These are phyloP conservation scores for Nigrospora sphaerica DNA, from an alignment of 2,329 filamentous ascomycete species.

Conservation along the genomic window DNA sequence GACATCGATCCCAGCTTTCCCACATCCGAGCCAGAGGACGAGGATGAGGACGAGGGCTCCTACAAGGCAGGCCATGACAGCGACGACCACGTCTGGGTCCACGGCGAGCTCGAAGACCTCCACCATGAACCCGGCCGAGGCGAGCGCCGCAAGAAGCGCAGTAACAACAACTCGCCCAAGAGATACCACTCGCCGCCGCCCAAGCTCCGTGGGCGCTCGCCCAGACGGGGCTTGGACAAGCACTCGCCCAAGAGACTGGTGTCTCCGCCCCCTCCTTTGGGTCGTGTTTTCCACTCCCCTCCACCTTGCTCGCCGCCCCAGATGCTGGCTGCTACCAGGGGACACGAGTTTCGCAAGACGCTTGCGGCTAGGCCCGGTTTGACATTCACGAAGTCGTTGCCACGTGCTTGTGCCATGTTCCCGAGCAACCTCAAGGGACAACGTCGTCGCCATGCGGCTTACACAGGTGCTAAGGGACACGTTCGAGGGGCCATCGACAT, in stretches of 20 bases:
- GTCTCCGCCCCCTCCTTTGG: conserved; percentile 34
- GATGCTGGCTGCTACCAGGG: conserved; percentile 9
- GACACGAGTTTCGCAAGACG: conserved; percentile 32
- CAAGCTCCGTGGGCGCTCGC: conserved; percentile 45
- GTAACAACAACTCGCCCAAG: conserved; percentile 49
- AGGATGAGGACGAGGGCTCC: conserved; percentile 74
- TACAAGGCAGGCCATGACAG: conserved; percentile 53
- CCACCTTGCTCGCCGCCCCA: conserved; percentile 33
- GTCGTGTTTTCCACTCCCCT: conserved; percentile 37
- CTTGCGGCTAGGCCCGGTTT: conserved; percentile 56
- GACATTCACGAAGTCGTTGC: conserved; percentile 79
- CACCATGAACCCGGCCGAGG: conserved; percentile 48
- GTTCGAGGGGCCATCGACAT: conserved; percentile 95
- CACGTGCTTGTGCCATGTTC: conserved; percentile 68
- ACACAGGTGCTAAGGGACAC: conserved; percentile 47
- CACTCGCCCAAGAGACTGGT: conserved; percentile 58
- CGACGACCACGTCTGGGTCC: conserved; percentile 62
- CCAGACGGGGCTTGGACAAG: conserved; percentile 53
- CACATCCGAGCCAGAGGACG: conserved; percentile 85
- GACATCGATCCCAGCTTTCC: conserved; percentile 98
- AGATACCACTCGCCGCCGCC: conserved; percentile 51
- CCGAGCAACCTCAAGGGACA: conserved; percentile 41
- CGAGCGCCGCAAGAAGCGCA: conserved; percentile 42
- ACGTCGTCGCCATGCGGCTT: conserved; percentile 22
- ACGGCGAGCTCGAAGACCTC: conserved; percentile 63